Evolutionary conservation across 179 eudicot species (phyloP).

Genomic region (Beta lomatogona): DNA sequence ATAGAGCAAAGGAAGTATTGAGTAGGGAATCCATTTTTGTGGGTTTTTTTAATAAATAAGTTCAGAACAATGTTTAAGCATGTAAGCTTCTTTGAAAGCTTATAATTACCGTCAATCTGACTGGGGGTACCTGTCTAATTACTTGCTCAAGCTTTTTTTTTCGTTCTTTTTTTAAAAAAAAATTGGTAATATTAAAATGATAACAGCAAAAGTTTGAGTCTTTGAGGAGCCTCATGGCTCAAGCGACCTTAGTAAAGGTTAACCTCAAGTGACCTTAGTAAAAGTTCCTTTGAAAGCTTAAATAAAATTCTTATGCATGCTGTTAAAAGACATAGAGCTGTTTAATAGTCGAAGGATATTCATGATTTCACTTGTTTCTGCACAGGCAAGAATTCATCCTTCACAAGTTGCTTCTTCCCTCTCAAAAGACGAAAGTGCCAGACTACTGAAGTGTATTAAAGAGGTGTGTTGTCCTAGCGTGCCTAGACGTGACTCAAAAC

Average conservation of each 20-base stretch:
- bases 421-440: constrained; percentile 59
- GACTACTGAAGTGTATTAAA: constrained; percentile 71
- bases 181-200: too few species aligned
- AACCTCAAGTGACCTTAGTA: neutral
- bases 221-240: too few species aligned
- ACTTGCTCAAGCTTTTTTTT: too few species aligned
- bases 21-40: neutral
- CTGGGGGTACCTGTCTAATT: neutral
- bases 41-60: neutral
- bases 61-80: neutral
- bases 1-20: neutral
- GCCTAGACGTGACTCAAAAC: neutral
- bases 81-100: neutral
- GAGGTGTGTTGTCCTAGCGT: constrained; percentile 51
- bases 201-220: too few species aligned
- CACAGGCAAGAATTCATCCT: constrained; percentile 92
- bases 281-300: neutral
- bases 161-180: too few species aligned
- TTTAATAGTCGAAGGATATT: neutral
- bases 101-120: neutral
- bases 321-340: neutral
- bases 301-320: neutral
- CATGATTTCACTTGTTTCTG: neutral
- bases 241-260: too few species aligned
- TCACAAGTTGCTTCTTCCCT: constrained; percentile 60